Percentiles rank a stretch among this genome's conserved stretches.
These are phyloP conservation scores for Hortaea werneckii DNA, from an alignment of 2,329 filamentous ascomycete genomes.

Conservation along the genomic window DNA sequence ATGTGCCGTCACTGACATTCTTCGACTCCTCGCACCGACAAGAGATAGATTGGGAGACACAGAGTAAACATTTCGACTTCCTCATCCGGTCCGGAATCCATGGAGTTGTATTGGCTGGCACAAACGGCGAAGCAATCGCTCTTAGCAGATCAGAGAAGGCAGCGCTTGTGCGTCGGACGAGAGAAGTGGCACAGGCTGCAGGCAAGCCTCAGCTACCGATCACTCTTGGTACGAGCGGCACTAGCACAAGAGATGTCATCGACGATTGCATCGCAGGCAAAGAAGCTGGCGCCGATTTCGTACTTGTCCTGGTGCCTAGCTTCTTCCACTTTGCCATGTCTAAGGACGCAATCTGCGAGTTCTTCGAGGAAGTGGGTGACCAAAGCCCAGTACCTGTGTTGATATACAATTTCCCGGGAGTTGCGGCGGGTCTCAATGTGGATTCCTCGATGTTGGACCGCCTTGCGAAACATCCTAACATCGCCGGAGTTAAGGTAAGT, in stretches of 20 bases:
- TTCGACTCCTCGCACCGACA: slow-evolving; percentile 40
- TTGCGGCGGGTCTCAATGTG: slow-evolving; percentile 34
- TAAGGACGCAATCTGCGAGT: slow-evolving; percentile 26
- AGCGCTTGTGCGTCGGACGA: slow-evolving; percentile 29
- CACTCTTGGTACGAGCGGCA: slow-evolving; percentile 32
- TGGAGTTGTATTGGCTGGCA: slow-evolving; percentile 37
- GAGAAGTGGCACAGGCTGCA: slow-evolving; percentile 27
- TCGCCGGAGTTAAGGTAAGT: slow-evolving; percentile 26
- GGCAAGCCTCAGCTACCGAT: slow-evolving; percentile 29
- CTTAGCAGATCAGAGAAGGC: slow-evolving; percentile 31
- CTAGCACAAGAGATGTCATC: slow-evolving; percentile 32
- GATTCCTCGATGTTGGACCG: slow-evolving; percentile 32
- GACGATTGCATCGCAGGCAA: slow-evolving; percentile 28
- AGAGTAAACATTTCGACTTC: slow-evolving; percentile 45
- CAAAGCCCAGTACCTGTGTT: slow-evolving; percentile 33
- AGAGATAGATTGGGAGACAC: slow-evolving; percentile 47
- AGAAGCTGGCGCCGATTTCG: slow-evolving; percentile 30
- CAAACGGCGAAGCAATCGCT: slow-evolving; percentile 37
- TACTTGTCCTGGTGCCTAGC: slow-evolving; percentile 29
- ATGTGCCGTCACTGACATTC: slow-evolving; percentile 48
- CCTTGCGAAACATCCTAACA: slow-evolving; percentile 26
- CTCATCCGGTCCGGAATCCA: slow-evolving; percentile 45
- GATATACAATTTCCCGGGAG: slow-evolving; percentile 40
- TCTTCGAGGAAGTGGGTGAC: slow-evolving; percentile 29
- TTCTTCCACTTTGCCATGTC: slow-evolving; percentile 33